phyloP scores from a whole-genome alignment of 306 rosid species.

The Acacia melanoxylon region DNA sequence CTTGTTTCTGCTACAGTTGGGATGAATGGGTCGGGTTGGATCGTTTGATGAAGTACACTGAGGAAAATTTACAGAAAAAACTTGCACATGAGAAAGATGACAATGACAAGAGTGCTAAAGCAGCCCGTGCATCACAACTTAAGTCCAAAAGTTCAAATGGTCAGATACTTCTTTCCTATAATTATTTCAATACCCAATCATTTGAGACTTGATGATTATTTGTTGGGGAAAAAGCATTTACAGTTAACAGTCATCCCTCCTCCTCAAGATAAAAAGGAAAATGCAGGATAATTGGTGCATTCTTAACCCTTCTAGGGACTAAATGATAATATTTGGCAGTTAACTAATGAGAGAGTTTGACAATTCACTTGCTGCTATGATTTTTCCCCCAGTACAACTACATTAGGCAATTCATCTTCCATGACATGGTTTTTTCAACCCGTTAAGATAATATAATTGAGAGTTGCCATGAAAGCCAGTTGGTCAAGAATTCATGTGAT shows the following conservation, averaged over 20 bases:
- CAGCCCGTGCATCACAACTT: conserved; percentile 33
- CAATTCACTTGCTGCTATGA: not conserved
- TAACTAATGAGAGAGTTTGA: not conserved
- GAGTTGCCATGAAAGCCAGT: conserved; percentile 21
- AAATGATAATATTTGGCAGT: not conserved
- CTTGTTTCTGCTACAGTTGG: conserved; percentile 59
- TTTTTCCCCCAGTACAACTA: not conserved
- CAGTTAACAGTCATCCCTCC: not conserved
- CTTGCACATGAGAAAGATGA: conserved; percentile 34
- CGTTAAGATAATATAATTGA: not conserved
- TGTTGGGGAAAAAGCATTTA: not conserved
- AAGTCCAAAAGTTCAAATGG: conserved; percentile 50
- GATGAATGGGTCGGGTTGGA: conserved; percentile 84
- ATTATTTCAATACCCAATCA: conserved; percentile 1
- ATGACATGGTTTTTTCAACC: not conserved
- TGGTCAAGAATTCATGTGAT: conserved; percentile 13
- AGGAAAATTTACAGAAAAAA: conserved; percentile 56
- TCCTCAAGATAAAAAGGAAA: not conserved
- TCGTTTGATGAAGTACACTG: conserved; percentile 64
- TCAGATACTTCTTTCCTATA: conserved; percentile 36
- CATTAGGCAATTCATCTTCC: conserved; percentile 1
- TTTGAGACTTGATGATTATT: not conserved
- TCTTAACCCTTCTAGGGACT: not conserved
- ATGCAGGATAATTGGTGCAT: not conserved
- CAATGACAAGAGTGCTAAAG: conserved; percentile 47